phyloP scores from a whole-genome alignment of 139 green algal species.

The Coccomyxa sp. region DNA sequence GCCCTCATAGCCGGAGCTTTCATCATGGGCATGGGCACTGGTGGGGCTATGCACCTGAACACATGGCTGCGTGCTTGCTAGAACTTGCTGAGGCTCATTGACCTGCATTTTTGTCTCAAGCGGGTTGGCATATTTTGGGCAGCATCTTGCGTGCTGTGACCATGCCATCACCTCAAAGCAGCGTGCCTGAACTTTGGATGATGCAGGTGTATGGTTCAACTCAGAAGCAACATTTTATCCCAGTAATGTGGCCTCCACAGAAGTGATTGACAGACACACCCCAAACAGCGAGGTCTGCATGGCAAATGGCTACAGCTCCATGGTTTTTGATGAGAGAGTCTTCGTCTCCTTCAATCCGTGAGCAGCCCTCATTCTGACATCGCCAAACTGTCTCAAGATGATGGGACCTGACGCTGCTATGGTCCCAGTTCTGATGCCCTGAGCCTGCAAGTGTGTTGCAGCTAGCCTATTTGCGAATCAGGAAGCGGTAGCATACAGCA shows the following conservation, averaged over 20 bases:
- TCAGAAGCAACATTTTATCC: slow-evolving; percentile 72
- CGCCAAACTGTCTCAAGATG: slow-evolving; percentile 2
- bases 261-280: slow-evolving; percentile 93
- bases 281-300: slow-evolving; percentile 92
- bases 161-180: neutral
- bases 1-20: slow-evolving; percentile 76
- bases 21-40: slow-evolving; percentile 82
- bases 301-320: slow-evolving; percentile 95
- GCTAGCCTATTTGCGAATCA: no score
- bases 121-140: no score
- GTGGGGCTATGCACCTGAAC: no score
- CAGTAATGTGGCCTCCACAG: slow-evolving; percentile 84
- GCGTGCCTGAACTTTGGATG: slow-evolving; percentile 24
- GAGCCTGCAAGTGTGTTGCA: no score
- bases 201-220: slow-evolving; percentile 71
- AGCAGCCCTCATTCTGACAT: neutral
- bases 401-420: neutral
- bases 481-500: no score
- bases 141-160: neutral
- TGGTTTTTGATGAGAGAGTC: slow-evolving; percentile 97
- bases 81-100: no score
- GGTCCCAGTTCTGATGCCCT: neutral
- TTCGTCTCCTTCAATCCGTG: slow-evolving; percentile 98
- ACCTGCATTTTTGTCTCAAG: no score
- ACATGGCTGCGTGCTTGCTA: neutral